Conservation (phyloP, 768 basidiomycete genomes). For the Termitomyces sp. region DNA sequence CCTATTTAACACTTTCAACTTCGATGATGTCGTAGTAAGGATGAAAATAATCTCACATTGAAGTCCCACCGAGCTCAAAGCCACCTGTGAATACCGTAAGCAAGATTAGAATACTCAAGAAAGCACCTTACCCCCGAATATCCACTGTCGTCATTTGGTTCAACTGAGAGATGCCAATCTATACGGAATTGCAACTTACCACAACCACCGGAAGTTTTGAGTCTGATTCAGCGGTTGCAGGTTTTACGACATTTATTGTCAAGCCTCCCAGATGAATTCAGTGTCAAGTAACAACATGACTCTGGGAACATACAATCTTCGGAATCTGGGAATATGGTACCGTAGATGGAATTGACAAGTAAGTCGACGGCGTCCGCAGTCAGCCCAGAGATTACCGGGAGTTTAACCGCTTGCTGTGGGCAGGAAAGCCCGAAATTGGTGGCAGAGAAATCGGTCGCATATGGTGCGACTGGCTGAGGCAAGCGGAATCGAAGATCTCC, state of each 20-base stretch:
- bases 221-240: conserved; percentile 23
- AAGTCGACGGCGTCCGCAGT: conserved; percentile 23
- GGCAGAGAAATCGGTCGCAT: conserved; percentile 31
- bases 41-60: conserved; percentile 30
- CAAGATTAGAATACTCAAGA: not conserved
- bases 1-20: conserved; percentile 15
- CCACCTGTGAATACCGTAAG: conserved; percentile 18
- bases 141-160: conserved; percentile 24
- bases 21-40: conserved; percentile 13
- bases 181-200: conserved; percentile 17
- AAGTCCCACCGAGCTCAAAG: conserved; percentile 21
- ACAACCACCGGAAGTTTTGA: conserved; percentile 38
- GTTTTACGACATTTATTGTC: conserved; percentile 38
- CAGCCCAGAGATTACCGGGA: conserved; percentile 26
- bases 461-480: conserved; percentile 32
- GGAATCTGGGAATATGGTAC: conserved; percentile 22
- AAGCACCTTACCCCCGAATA: conserved; percentile 22
- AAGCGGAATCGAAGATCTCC: conserved; percentile 39
- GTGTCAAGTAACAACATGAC: conserved; percentile 1
- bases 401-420: conserved; percentile 34
- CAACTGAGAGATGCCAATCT: not conserved
- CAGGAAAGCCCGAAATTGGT: conserved; percentile 42
- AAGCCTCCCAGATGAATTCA: conserved; percentile 25
- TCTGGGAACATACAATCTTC: conserved; percentile 38
- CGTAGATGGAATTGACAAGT: conserved; percentile 22